Conservation (phyloP, 441 rosid species). For the Capsella rubella region DNA sequence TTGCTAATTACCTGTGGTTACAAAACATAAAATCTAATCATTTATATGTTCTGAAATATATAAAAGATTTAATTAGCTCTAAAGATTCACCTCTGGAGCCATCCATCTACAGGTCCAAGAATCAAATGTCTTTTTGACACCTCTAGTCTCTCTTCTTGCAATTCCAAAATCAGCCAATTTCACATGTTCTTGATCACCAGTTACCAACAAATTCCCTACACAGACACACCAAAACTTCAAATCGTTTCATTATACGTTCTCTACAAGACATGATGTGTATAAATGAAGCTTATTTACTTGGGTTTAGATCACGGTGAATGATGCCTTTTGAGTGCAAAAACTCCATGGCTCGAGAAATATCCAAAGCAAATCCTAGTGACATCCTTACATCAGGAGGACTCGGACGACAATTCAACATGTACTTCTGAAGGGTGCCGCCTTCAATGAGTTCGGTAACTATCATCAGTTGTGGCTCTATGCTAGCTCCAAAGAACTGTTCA, state of each 20-base stretch:
- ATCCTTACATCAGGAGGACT: conserved; percentile 41
- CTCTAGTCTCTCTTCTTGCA: conserved; percentile 57
- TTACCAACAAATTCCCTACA: conserved; percentile 66
- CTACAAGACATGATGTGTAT: not conserved
- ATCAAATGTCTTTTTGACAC: not conserved
- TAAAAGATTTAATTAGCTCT: not conserved
- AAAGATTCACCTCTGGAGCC: conserved; percentile 69
- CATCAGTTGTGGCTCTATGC: conserved; percentile 61
- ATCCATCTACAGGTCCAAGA: conserved; percentile 50
- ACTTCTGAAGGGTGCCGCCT: conserved; percentile 58
- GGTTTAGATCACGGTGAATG: conserved; percentile 80
- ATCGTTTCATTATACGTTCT: no score
- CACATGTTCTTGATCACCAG: conserved; percentile 50
- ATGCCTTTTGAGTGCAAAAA: conserved; percentile 69
- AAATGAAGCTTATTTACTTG: conserved; percentile 48
- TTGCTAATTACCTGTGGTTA: conserved; percentile 52
- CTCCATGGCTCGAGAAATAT: conserved; percentile 72
- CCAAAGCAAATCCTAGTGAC: conserved; percentile 57
- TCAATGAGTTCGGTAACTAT: conserved; percentile 64
- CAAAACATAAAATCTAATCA: conserved; percentile 13
- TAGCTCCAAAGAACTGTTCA: no score
- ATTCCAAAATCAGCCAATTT: conserved; percentile 72
- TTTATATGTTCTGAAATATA: not conserved
- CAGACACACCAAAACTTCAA: not conserved
- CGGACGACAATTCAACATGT: conserved; percentile 58